phyloP scores from a whole-genome alignment of 2,329 filamentous ascomycete species.

The Dactylonectria estremocensis region DNA sequence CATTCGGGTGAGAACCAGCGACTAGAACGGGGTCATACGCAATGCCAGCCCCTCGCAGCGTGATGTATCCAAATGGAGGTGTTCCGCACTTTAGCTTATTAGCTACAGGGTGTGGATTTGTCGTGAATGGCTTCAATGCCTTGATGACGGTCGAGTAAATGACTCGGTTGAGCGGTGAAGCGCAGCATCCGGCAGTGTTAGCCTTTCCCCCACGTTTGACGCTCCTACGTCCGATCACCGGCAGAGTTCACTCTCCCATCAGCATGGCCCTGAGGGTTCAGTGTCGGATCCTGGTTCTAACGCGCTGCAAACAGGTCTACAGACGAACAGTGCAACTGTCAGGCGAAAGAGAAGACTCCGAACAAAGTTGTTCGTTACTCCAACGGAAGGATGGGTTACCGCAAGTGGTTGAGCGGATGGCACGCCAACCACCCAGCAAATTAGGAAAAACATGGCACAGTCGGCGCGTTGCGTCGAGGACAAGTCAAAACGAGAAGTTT shows the following conservation, averaged over 20 bases:
- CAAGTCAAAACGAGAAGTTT: too few relatives aligned
- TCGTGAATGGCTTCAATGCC: conserved; percentile 6
- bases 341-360: not conserved
- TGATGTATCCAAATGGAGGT: conserved; percentile 13
- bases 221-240: not conserved
- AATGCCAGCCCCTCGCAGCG: conserved; percentile 6
- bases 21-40: not conserved
- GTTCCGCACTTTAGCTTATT: conserved; percentile 26
- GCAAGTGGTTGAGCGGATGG: too few relatives aligned
- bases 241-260: not conserved
- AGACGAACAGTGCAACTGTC: not conserved
- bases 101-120: conserved; percentile 1
- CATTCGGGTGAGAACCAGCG: not conserved
- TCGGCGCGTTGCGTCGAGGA: too few relatives aligned
- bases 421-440: too few relatives aligned
- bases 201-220: not conserved
- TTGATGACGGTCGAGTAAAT: not conserved
- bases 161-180: conserved; percentile 13
- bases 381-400: too few relatives aligned
- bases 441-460: too few relatives aligned
- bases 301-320: not conserved
- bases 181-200: not conserved
- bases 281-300: not conserved
- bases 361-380: too few relatives aligned
- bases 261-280: not conserved